phyloP scores from a whole-genome alignment of 768 basidiomycete genomes.

The Collybia mongolica region DNA sequence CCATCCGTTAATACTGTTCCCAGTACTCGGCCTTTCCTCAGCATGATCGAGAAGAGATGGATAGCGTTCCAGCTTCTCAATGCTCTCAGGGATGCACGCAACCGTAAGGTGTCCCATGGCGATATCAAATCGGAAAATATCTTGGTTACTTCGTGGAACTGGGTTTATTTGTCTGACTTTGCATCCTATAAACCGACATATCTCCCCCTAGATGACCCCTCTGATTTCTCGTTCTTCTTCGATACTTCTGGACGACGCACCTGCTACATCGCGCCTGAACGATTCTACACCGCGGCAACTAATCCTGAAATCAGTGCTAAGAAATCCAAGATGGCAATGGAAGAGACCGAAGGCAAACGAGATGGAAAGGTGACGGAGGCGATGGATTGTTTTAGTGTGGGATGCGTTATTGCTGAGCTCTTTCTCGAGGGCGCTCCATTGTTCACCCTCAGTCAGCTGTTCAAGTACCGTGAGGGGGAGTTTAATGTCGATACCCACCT shows the following conservation, averaged over 20 bases:
- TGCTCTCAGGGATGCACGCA: conserved; percentile 79
- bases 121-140: conserved; percentile 98
- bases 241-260: conserved; percentile 92
- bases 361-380: conserved; percentile 88
- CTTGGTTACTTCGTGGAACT: conserved; percentile 94
- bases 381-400: conserved; percentile 96
- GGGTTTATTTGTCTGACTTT: conserved; percentile 94
- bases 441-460: conserved; percentile 92
- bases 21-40: conserved; percentile 95
- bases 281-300: conserved; percentile 79
- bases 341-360: conserved; percentile 60
- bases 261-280: conserved; percentile 95
- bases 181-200: conserved; percentile 94
- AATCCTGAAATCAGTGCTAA: conserved; percentile 71
- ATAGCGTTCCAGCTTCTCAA: conserved; percentile 91
- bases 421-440: conserved; percentile 93
- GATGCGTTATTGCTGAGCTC: conserved; percentile 94
- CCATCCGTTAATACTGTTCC: not conserved
- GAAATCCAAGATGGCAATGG: conserved; percentile 53
- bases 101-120: conserved; percentile 90
- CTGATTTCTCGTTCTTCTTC: conserved; percentile 97
- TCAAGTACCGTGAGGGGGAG: conserved; percentile 90
- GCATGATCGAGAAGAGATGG: conserved; percentile 94
- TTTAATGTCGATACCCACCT: conserved; percentile 73
- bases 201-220: conserved; percentile 93